Base-by-base conservation (phyloP, 2,329 filamentous ascomycete genomes). In the Aspergillus fischeri region DNA sequence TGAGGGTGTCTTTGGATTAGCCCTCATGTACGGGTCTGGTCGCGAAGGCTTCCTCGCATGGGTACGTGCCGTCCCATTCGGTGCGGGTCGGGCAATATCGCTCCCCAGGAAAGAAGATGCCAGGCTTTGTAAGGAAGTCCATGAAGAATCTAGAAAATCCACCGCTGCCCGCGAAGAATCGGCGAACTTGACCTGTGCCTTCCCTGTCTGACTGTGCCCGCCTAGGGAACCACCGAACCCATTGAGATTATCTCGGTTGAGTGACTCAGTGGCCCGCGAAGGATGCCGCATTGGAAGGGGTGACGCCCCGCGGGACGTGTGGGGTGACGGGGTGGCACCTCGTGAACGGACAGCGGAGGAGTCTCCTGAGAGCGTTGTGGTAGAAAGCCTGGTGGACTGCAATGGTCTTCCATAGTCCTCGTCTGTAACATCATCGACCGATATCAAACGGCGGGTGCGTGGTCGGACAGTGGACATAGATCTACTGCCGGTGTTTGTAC, bases 91-190 rank as follows among this genome's bases (percentile, higher is more conserved):
- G 41, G 69, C 65, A 29, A 63, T 65, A 57, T 78, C 75, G 51
- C 69, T 75, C n/a, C 77, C 77, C 44, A 80, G 55, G 28, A 80
- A 68, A n/a, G 75, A 76, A 3, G 78, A 80, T n/a, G 78, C 78
- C 47, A 80, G 61, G 41, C 71, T 77, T 63, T 79, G 77, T 49
- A 80, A 65, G 17, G 78, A 80, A n/a, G 77, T 76, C 78, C 78
- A 81, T 4, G 76, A 74, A 27, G 75, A 73, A 56, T 78, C 77
- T 61, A 78, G 69, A 53, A 79, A 71, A 62, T 74, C 71, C 49
- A 71, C 58, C 24, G 70, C 64, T 49, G 64, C 61, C 44, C 63
- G 63, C 38, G 67, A 67, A 42, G 66, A 65, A 9, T 68, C 62
- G 27, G 67, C 54, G 29, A 69, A 60, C 8, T 53, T 68, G 56